These are phyloP conservation scores for Boeremia exigua DNA, from an alignment of 2,329 filamentous ascomycete genomes.

Conservation along the genomic window DNA sequence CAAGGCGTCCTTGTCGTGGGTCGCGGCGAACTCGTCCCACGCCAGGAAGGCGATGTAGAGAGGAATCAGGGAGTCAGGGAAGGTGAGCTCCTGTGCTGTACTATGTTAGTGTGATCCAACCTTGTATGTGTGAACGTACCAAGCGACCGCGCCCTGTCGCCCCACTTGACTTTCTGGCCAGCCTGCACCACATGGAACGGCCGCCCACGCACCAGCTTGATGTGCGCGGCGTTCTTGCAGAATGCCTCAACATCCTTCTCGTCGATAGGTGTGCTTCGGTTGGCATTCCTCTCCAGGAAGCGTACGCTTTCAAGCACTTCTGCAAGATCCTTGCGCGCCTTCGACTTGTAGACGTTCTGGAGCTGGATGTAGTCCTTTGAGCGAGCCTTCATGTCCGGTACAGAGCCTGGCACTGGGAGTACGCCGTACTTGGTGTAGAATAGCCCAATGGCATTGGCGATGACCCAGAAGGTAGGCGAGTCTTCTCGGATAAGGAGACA, in stretches of 20 bases:
- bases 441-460: conserved; percentile 76
- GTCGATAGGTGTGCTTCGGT: conserved; percentile 61
- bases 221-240: conserved; percentile 93
- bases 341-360: conserved; percentile 90
- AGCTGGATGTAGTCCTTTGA: conserved; percentile 88
- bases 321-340: conserved; percentile 77
- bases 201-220: conserved; percentile 79
- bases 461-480: conserved; percentile 82
- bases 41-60: conserved; percentile 60
- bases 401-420: conserved; percentile 81
- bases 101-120: conserved; percentile 9
- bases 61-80: conserved; percentile 54
- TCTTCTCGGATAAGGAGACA: conserved; percentile 54
- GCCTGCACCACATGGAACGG: conserved; percentile 57
- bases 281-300: conserved; percentile 57
- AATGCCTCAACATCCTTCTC: conserved; percentile 84
- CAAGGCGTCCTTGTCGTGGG: conserved; percentile 46
- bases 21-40: conserved; percentile 55
- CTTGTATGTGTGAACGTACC: conserved; percentile 52
- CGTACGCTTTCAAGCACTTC: conserved; percentile 75
- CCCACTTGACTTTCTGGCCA: conserved; percentile 52
- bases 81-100: conserved; percentile 48
- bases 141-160: conserved; percentile 58
- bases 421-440: conserved; percentile 77
- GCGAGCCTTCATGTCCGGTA: conserved; percentile 98